Base-by-base conservation (phyloP, 75 land plant genomes). In the Cunninghamia lanceolata region DNA sequence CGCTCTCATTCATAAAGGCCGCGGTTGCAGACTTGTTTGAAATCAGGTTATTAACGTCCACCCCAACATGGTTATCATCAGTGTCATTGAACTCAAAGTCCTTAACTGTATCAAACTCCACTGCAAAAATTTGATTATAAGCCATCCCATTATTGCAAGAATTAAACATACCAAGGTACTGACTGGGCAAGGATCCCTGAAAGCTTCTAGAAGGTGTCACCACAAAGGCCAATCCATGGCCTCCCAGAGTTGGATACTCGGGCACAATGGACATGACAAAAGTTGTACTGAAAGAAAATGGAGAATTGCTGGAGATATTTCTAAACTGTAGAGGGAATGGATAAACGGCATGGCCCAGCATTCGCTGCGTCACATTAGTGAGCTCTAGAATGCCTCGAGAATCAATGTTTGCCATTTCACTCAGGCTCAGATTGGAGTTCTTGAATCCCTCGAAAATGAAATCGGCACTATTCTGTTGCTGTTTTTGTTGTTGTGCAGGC, bases 201-300 rank as follows among this genome's bases (percentile, higher is more conserved):
- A 92, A 54, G 46, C 87, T 85, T 28, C 17, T 56, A 43, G 89
- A 52, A 13, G 96, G 92, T 16, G 90, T 50, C 82, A 95, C 85
- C 53, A 87, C 40, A 84, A 95, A 94, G 82, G 96, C 94, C 40
- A 94, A 10, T 30, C 97, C 97, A 75, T 94, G 92, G 86, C 94
- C 94, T 46, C 94, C 93, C 36, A 90, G 91, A 0, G 43, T 86
- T 8, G 87, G 89, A 68, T 87, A 88, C 85, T 87, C 86, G 7
- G 93, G 94, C 39, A 84, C 83, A 34, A 92, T 89, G 6, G 89
- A 87, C 82, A 94, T 87, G 68, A 88, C 93, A 40, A 94, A 93
- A 35, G 88, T 82, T 28, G 93, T 92, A 78, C 94, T 90, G 88
- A 94, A 94, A 50, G 96, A 94, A 79, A 84, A 83, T 15, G 76